Base-by-base conservation (phyloP, 83 land plant genomes). In the Picea abies region DNA sequence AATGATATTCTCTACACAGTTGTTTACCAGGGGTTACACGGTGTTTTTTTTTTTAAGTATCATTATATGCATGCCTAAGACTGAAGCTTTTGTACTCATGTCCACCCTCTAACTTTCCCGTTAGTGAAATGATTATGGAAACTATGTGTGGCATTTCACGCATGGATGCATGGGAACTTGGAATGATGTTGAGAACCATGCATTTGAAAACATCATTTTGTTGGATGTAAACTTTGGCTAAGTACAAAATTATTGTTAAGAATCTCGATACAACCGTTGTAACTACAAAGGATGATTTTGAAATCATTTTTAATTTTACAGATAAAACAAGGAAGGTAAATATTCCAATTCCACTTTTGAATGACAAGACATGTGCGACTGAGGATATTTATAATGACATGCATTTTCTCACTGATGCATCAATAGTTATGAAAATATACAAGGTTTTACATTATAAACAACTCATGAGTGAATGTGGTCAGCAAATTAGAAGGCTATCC, bases 311-410 rank as follows among this genome's bases (percentile, higher is more conserved):
- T 35, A 88, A 90, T 72, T 93, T 93, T 72, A 91, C 90, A 16
- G 94, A 90, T 82, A 93, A 87, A 69, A 86, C 87, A 91, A 85
- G 94, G 79, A 91, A 92, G 25, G 90, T 93, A 23, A 93, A 91
- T 89, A 83, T 91, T 65, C 93, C 93, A 66, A 83, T 86, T 8
- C 91, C 91, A n/a, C 89, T 89, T 4, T 71, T 89, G 86, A 84
- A 86, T 73, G 93, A 91, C 32, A 91, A 89, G 85, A 91, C 89
- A 85, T 89, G 87, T 81, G 87, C 86, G 1, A 86, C 82, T 35
- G 90, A 89, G 56, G 92, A 87, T 82, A 90, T 66, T 62, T 3
- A 88, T 44, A 84, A 87, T 63, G 89, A 88, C 82, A 86, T 90
- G 73, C 76, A 89, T 9, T 83, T 81, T 85, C 85, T 84, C 10